These are phyloP conservation scores for Kondoa subrosea DNA, from an alignment of 768 basidiomycete species.

Conservation along the genomic window DNA sequence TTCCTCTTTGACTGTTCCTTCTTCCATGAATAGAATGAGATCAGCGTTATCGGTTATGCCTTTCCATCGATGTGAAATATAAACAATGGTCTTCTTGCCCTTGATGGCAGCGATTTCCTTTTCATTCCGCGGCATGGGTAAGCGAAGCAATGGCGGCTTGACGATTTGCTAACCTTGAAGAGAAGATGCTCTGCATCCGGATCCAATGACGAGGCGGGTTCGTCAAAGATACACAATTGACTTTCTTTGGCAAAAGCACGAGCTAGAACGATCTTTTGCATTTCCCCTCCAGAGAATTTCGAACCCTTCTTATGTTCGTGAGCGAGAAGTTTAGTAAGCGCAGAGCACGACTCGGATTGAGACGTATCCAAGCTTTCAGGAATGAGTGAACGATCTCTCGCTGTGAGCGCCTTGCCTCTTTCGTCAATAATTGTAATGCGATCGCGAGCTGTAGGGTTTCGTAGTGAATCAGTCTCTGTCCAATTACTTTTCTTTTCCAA, in stretches of 20 bases:
- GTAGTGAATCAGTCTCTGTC: not conserved
- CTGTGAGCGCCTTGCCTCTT: not conserved
- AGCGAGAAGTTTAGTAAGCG: not conserved
- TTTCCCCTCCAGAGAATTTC: not conserved
- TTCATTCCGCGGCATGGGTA: too few species aligned
- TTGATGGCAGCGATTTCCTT: not conserved
- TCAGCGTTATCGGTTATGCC: not conserved
- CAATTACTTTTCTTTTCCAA: not conserved
- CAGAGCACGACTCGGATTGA: not conserved
- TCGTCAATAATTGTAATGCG: not conserved
- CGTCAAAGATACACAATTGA: not conserved
- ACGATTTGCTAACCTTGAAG: too few species aligned
- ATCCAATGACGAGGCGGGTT: not conserved
- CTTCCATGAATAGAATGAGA: not conserved
- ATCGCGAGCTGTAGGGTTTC: not conserved
- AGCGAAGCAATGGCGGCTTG: too few species aligned
- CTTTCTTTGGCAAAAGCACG: not conserved
- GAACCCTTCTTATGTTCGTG: not conserved
- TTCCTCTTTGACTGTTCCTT: not conserved
- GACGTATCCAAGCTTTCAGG: not conserved
- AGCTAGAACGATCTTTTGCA: not conserved
- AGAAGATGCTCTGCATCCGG: not conserved
- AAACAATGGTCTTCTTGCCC: not conserved
- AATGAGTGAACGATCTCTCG: not conserved
- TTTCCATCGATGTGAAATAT: not conserved